Base-by-base conservation (phyloP, 116 monocot species). In the Posidonia oceanica region DNA sequence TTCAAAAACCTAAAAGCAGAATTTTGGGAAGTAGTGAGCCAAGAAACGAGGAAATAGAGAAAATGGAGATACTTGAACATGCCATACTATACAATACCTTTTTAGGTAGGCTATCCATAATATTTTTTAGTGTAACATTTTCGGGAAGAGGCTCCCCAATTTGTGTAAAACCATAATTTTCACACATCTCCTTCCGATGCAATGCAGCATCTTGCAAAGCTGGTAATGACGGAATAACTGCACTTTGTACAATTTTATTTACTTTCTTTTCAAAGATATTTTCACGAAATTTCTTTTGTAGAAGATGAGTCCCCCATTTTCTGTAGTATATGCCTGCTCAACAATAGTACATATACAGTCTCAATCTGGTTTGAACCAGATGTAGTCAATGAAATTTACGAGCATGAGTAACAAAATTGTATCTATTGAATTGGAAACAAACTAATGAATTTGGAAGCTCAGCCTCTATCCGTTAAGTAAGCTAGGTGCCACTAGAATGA, bases 131-230 rank as follows among this genome's bases (percentile, higher is more conserved):
- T 18, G 87, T 96, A 61, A 91, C 44, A 64, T 83, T 76, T 71
- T 85, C 79, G 23, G 95, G 95, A 76, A 96, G 64, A 37, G 82
- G 80, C 52, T 91, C 88, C 15, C 88, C 95, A 73, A 96, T 96
- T 80, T 91, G 84, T 62, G 76, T 89, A 69, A 96, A 96, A 22
- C 96, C 96, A 75, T 87, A 96, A 37, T 52, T 84, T 83, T 96
- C 86, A 64, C 79, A 83, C 87, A 91, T 83, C 68, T 80, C 71
- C 61, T 74, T 84, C 62, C 82, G 78, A 63, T 79, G 51, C 38
- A 85, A 78, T 39, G 75, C 78, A 81, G 80, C 76, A 71, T 76
- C 80, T 56, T 69, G 22, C 38, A 81, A 58, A 44, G 85, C 69
- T 62, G 82, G 69, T 61, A 78, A 59, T 61, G 76, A 56, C 44